Evolutionary conservation across 768 basidiomycete genomes (phyloP).

Genomic region (Boletus vermiculosoides): DNA sequence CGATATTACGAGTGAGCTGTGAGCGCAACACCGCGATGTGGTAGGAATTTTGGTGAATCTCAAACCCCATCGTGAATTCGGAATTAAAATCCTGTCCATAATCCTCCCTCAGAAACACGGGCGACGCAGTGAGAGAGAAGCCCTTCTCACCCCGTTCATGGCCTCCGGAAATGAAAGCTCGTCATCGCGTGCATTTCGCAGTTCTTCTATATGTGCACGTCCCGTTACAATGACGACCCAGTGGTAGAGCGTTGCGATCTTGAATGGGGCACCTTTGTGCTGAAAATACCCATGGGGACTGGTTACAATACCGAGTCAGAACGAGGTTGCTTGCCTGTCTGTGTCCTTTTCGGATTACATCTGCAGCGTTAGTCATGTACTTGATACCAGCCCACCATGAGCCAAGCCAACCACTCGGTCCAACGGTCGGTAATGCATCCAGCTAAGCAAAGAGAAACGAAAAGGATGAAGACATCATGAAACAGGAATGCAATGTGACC

Average conservation of each 20-base stretch:
- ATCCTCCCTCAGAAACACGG: neutral
- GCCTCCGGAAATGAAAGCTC: constrained; percentile 35
- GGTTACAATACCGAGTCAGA: neutral
- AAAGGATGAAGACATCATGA: neutral
- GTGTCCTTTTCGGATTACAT: constrained; percentile 33
- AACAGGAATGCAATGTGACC: neutral
- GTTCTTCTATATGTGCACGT: constrained; percentile 35
- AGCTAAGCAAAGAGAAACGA: constrained; percentile 13
- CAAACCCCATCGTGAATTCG: constrained; percentile 36
- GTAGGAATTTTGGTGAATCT: constrained; percentile 29
- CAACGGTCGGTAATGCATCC: constrained; percentile 25
- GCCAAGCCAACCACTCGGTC: constrained; percentile 16
- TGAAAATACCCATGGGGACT: constrained; percentile 1
- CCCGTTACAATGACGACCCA: constrained; percentile 41
- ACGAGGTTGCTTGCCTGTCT: constrained; percentile 19
- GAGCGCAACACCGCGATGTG: constrained; percentile 27
- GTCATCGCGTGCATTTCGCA: constrained; percentile 39
- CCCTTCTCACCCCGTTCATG: constrained; percentile 30
- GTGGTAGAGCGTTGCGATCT: constrained; percentile 25
- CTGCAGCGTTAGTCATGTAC: constrained; percentile 16
- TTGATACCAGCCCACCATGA: constrained; percentile 27
- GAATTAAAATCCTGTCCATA: constrained; percentile 33
- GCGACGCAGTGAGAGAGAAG: too few relatives aligned
- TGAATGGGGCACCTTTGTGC: constrained; percentile 31
- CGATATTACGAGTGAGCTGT: constrained; percentile 39